A percentile compares a stretch with the other conserved stretches of the same genome.
These are phyloP conservation scores for Kodamaea sp. DNA, from an alignment of 1,139 yeast genomes.

Conservation along the genomic window DNA sequence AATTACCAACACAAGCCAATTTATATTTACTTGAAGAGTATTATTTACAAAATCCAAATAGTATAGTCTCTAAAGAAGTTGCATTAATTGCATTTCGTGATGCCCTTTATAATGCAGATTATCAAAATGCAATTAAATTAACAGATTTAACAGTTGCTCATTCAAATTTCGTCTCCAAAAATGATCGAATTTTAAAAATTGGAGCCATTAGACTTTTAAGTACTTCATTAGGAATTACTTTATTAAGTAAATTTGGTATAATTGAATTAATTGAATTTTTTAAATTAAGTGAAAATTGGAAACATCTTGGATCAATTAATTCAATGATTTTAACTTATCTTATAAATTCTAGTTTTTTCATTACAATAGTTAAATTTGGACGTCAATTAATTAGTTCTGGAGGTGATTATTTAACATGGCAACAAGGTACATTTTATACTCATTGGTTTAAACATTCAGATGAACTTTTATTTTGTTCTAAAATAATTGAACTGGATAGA, in stretches of 20 bases:
- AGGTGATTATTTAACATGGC: constrained; percentile 60
- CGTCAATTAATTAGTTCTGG: constrained; percentile 44
- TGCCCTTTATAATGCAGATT: constrained; percentile 57
- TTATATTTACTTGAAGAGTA: constrained; percentile 30
- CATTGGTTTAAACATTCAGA: constrained; percentile 67
- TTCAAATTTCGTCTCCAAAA: constrained; percentile 39
- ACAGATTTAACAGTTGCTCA: constrained; percentile 64
- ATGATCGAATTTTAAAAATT: constrained; percentile 25
- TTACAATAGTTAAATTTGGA: constrained; percentile 57
- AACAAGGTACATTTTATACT: constrained; percentile 60
- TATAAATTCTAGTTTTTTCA: constrained; percentile 57
- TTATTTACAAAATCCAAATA: constrained; percentile 33
- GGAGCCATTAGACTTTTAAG: constrained; percentile 31
- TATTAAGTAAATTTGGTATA: constrained; percentile 38
- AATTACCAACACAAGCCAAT: constrained; percentile 29
- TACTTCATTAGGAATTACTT: constrained; percentile 33
- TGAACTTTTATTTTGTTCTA: constrained; percentile 64
- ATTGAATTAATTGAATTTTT: constrained; percentile 35
- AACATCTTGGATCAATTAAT: constrained; percentile 48
- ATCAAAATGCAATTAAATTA: constrained; percentile 52
- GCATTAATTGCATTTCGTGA: constrained; percentile 63
- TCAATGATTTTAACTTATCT: constrained; percentile 64
- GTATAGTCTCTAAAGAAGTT: constrained; percentile 36
- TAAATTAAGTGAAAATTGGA: constrained; percentile 34
- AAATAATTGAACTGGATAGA: constrained; percentile 64